Conservation (phyloP, 192 early-diverging fungal species). For the Coemansia sp. region DNA sequence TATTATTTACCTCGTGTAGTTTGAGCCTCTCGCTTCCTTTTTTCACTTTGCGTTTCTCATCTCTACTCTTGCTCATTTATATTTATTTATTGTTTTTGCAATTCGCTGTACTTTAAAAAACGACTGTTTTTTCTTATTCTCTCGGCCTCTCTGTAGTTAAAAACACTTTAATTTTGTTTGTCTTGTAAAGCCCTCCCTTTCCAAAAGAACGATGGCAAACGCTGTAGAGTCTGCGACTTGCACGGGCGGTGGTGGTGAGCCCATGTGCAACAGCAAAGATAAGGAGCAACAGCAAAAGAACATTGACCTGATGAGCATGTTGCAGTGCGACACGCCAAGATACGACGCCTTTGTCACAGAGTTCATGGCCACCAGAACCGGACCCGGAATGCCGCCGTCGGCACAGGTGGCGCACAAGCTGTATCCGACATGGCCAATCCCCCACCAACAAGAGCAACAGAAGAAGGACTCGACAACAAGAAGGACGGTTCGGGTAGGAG, state of each 20-base stretch:
- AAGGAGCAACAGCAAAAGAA: slow-evolving; percentile 11
- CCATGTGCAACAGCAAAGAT: background rate
- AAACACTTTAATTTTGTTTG: too few species aligned
- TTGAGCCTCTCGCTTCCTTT: too few species aligned
- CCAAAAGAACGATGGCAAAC: background rate
- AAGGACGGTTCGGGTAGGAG: slow-evolving; percentile 38
- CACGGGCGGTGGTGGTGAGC: background rate
- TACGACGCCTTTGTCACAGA: slow-evolving; percentile 41
- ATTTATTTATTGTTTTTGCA: background rate
- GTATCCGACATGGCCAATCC: slow-evolving; percentile 32
- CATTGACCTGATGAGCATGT: slow-evolving; percentile 22
- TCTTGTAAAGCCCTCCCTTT: too few species aligned
- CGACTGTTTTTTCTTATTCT: background rate
- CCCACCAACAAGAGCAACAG: slow-evolving; percentile 3
- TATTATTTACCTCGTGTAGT: too few species aligned
- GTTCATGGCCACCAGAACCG: slow-evolving; percentile 14
- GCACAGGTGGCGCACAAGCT: slow-evolving; percentile 31
- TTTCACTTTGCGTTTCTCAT: background rate
- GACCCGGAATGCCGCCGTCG: slow-evolving; percentile 1
- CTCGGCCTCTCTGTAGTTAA: background rate
- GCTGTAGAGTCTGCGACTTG: background rate
- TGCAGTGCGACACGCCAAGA: slow-evolving; percentile 38
- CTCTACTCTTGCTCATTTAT: background rate
- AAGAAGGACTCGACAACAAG: too few species aligned
- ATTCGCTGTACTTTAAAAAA: background rate